Evolutionary conservation across 257 asterid species (phyloP).

Genomic region (Solanum acaule): DNA sequence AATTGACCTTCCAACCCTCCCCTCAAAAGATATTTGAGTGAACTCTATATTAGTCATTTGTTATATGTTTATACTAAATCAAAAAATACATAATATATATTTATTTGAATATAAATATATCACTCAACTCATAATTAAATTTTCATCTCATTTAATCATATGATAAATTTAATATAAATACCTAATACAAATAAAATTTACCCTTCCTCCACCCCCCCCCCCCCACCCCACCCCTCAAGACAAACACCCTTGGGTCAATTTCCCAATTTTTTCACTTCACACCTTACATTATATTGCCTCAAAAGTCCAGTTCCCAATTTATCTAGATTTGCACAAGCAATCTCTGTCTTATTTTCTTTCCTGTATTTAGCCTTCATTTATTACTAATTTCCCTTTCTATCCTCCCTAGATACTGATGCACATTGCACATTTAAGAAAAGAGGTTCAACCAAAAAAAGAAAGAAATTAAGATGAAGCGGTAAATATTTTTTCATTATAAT

Average conservation of each 20-base stretch:
- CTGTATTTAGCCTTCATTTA: slow-evolving; percentile 6
- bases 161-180: not conserved
- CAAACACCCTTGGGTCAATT: not conserved
- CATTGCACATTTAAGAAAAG: not conserved
- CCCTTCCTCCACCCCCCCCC: not conserved
- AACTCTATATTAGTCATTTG: not conserved
- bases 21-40: not conserved
- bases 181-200: not conserved
- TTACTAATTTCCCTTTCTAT: not conserved
- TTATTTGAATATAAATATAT: not conserved
- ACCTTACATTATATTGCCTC: not conserved
- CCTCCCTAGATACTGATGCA: slow-evolving; percentile 1
- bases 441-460: not conserved
- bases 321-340: slow-evolving; percentile 37
- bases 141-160: not conserved
- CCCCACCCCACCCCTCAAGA: not conserved
- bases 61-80: not conserved
- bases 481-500: not conserved
- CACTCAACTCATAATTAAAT: not conserved
- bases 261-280: not conserved
- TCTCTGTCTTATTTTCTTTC: slow-evolving; percentile 3
- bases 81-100: not conserved
- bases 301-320: slow-evolving; percentile 10
- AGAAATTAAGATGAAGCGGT: not conserved
- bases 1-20: not conserved